Percentiles rank a stretch among this genome's conserved stretches.
Evolutionary conservation across 768 basidiomycete species (phyloP).

Genomic region (Suillus discolor): DNA sequence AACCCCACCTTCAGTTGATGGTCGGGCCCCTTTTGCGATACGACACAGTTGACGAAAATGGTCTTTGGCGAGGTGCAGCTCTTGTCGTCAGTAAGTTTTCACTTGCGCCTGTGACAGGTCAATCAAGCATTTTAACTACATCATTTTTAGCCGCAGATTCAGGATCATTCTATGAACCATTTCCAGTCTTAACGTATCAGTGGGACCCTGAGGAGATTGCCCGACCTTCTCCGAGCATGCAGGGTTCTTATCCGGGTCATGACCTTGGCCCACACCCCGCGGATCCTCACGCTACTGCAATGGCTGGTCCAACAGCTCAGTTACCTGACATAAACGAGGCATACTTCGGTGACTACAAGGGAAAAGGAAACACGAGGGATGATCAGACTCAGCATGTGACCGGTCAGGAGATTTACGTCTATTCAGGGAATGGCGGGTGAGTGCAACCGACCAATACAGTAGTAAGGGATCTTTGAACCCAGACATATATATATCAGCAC

Average conservation of each 20-base stretch:
- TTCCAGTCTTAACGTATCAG: slow-evolving; percentile 66
- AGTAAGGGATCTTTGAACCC: slow-evolving; percentile 1
- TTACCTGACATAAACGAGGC: slow-evolving; percentile 11
- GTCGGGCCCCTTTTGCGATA: slow-evolving; percentile 89
- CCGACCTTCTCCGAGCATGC: slow-evolving; percentile 29
- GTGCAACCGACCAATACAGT: slow-evolving; percentile 18
- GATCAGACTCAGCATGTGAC: slow-evolving; percentile 45
- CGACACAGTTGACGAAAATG: slow-evolving; percentile 79
- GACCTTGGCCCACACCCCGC: slow-evolving; percentile 76
- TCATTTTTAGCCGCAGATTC: slow-evolving; percentile 64
- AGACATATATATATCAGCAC: slow-evolving; percentile 47
- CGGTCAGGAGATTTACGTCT: slow-evolving; percentile 77
- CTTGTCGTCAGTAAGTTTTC: slow-evolving; percentile 79
- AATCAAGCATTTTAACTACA: background rate
- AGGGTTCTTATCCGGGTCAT: slow-evolving; percentile 27
- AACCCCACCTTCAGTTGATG: slow-evolving; percentile 88
- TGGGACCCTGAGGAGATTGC: slow-evolving; percentile 64
- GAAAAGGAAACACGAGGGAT: slow-evolving; percentile 18
- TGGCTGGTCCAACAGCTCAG: slow-evolving; percentile 27
- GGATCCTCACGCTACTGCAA: slow-evolving; percentile 60
- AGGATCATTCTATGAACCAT: slow-evolving; percentile 76
- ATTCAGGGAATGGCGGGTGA: slow-evolving; percentile 57
- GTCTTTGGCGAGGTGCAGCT: slow-evolving; percentile 86
- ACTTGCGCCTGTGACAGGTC: background rate
- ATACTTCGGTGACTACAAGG: slow-evolving; percentile 18